Conservation (phyloP, 1,284 basidiomycete species). For the Taiwanofungus camphoratus region DNA sequence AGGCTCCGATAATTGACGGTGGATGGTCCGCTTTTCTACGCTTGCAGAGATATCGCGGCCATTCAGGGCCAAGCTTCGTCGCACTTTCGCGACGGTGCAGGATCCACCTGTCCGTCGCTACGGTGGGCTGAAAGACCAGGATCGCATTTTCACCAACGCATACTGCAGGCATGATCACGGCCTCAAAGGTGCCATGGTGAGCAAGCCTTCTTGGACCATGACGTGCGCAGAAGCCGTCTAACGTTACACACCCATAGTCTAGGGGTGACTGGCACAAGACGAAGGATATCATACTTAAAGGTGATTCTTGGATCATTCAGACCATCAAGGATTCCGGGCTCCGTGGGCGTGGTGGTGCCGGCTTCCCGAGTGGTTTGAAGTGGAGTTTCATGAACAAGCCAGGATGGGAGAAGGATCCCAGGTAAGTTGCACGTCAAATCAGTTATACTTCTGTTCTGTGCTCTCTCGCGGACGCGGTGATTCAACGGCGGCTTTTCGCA, state of each 20-base stretch:
- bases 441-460: no score
- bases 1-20: not conserved
- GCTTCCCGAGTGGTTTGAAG: conserved; percentile 95
- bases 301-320: conserved; percentile 97
- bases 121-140: conserved; percentile 90
- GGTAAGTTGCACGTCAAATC: no score
- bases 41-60: conserved; percentile 34
- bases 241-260: conserved; percentile 53
- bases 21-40: no score
- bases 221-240: no score
- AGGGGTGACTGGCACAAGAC: conserved; percentile 98
- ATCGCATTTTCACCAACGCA: conserved; percentile 88
- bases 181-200: conserved; percentile 81
- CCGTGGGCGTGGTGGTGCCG: conserved; percentile 94
- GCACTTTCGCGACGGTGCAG: conserved; percentile 72
- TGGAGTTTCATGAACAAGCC: conserved; percentile 99
- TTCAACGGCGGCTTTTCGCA: no score
- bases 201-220: no score
- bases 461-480: no score
- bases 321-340: conserved; percentile 95
- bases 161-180: conserved; percentile 84
- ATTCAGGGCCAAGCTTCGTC: conserved; percentile 33
- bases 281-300: conserved; percentile 93
- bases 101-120: conserved; percentile 81
- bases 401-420: conserved; percentile 91